Conservation (phyloP, 108 stramenopile species). For the Cyclotella cryptica region DNA sequence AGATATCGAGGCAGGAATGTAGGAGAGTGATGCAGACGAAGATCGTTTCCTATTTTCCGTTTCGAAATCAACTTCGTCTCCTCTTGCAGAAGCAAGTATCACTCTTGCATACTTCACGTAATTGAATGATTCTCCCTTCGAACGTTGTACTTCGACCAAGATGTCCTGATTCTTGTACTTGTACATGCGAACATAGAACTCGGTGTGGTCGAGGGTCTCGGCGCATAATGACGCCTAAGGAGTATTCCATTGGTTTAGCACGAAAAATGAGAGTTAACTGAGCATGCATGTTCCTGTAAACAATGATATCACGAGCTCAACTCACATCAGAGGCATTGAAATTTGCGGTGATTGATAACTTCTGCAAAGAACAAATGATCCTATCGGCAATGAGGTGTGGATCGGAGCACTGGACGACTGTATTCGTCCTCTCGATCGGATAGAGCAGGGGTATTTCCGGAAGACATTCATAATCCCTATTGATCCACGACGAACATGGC, state of each 20-base stretch:
- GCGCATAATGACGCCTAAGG: conserved; percentile 31
- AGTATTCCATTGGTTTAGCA: background rate
- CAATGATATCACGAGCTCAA: background rate
- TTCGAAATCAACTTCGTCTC: conserved; percentile 10
- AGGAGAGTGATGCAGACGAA: conserved; percentile 18
- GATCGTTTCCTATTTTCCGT: background rate
- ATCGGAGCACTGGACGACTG: conserved; percentile 24
- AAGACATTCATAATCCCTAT: conserved; percentile 23
- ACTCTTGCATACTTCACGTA: conserved; percentile 26
- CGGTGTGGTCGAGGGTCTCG: conserved; percentile 42
- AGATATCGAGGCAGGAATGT: conserved; percentile 21
- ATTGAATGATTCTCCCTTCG: conserved; percentile 29
- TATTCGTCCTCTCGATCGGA: conserved; percentile 35
- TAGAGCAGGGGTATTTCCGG: conserved; percentile 33
- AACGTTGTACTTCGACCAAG: conserved; percentile 38
- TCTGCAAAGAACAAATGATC: conserved; percentile 30
- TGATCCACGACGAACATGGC: conserved; percentile 18
- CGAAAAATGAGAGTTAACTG: background rate
- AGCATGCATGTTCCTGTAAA: background rate
- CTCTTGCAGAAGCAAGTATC: conserved; percentile 29
- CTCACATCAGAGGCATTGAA: conserved; percentile 28
- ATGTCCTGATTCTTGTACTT: conserved; percentile 12
- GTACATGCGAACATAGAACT: conserved; percentile 31
- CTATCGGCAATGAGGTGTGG: conserved; percentile 22
- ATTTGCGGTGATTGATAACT: conserved; percentile 34